Evolutionary conservation across 163 green algal species (phyloP), one percentile per base, ranked within the genome.

Genomic region (Volvox carteri): DNA sequence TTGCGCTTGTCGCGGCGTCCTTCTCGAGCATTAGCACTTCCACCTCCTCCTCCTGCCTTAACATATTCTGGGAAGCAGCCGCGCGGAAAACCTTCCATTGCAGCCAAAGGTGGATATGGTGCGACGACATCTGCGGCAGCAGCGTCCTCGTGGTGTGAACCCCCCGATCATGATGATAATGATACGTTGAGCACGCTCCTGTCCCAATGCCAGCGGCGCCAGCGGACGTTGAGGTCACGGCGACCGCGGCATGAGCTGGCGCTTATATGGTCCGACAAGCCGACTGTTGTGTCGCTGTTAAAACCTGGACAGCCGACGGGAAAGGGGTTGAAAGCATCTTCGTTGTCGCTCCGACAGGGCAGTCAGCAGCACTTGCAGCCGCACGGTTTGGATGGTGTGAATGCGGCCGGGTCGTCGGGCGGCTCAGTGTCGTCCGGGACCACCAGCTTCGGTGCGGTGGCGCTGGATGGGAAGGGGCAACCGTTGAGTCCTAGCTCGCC

Each of bases 401-500:
- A 62, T 4, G 78, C 58, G 21, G 78, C 37, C 21, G 58, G 60
- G 37, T 86, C 78, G 0, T 86, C 78, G 6, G 78, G 78, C 2
- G 78, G 78, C 7, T 86, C 78, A 1, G 60, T 77, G 78, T 86
- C 78, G 21, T 86, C 78, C 1, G 78, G 78, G 54, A 75, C 50
- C 1, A 85, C 37, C 9, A 75, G 58, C 41, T 86, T 86, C 35
- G 78, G 78, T 18, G 60, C 25, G 16, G 58, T 77, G 18, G 78
- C 50, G 14, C 28, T 86, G 60, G 78, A 86, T n/a, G 78, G 58
- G 5, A 86, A 86, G 42, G 78, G 78, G 41, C 78, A 86, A 39
- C 56, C 78, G 14, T 33, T 86, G 11, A 77, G 58, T 48, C 78
- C 78, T 6, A 86, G 78, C 60, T 86, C 78, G n/a, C 78, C 78